Percentiles rank a stretch among this genome's conserved stretches.
Conservation (phyloP, 2,329 filamentous ascomycete genomes). For the Cercospora sp. region DNA sequence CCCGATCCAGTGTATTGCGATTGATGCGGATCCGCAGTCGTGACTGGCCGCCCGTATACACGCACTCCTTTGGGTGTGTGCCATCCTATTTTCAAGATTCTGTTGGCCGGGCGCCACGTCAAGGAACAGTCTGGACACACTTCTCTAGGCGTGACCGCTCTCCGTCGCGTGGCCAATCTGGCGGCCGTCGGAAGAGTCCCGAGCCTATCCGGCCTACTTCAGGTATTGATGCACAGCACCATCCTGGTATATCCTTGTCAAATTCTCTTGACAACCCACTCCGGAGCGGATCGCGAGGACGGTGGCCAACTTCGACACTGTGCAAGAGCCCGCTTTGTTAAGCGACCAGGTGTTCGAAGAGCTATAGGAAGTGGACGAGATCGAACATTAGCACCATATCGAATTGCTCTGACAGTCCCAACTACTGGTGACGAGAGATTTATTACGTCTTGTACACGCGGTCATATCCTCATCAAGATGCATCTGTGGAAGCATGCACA, state of each 20-base stretch:
- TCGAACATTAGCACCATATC: background rate
- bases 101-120: background rate
- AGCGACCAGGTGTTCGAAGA: background rate
- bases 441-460: background rate
- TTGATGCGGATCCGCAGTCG: background rate
- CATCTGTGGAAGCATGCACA: slow-evolving; percentile 2
- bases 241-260: slow-evolving; percentile 12
- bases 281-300: background rate
- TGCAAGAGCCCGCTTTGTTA: background rate
- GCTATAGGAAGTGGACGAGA: background rate
- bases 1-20: background rate
- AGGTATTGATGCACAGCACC: slow-evolving; percentile 6
- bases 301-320: slow-evolving; percentile 2
- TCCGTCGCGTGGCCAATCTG: slow-evolving; percentile 5
- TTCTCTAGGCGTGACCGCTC: background rate
- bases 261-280: background rate
- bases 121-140: background rate
- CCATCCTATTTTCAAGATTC: background rate
- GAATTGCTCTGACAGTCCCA: background rate
- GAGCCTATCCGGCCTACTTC: slow-evolving; percentile 10
- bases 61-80: background rate
- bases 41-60: background rate
- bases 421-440: background rate
- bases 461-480: background rate
- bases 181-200: background rate